Conservation (phyloP, 2,329 filamentous ascomycete genomes). For the Arthrobotrys sinensis region DNA sequence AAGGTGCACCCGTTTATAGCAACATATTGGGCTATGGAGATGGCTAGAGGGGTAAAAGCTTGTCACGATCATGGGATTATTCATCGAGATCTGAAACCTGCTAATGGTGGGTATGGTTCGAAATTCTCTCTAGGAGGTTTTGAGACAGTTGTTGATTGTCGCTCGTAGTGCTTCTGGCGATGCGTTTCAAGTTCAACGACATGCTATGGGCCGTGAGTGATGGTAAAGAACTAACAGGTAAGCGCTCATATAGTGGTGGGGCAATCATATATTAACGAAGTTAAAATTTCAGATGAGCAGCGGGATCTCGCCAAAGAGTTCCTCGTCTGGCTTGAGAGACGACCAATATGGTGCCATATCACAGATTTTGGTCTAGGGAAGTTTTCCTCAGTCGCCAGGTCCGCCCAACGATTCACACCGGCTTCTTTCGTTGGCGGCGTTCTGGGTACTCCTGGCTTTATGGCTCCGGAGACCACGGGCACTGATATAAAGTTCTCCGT, state of each 20-base stretch:
- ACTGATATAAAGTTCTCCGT: conserved; percentile 16
- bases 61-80: conserved; percentile 51
- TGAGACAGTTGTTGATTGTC: too few relatives aligned
- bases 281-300: neutral
- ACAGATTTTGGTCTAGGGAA: conserved; percentile 51
- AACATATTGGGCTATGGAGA: conserved; percentile 46
- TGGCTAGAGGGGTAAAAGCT: conserved; percentile 46
- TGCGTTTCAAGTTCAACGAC: conserved; percentile 28
- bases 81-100: conserved; percentile 47
- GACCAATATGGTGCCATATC: conserved; percentile 46
- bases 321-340: conserved; percentile 15
- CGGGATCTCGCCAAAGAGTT: conserved; percentile 9
- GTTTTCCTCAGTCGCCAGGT: too few relatives aligned
- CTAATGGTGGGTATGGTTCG: conserved; percentile 22
- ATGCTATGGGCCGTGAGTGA: conserved; percentile 31
- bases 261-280: too few relatives aligned
- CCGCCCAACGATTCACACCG: conserved; percentile 7
- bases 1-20: conserved; percentile 43
- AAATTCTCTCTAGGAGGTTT: neutral
- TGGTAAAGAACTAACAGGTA: neutral
- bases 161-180: conserved; percentile 31
- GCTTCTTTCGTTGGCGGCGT: conserved; percentile 25
- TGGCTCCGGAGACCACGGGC: conserved; percentile 23
- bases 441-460: conserved; percentile 20
- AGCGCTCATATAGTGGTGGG: too few relatives aligned